Conservation (phyloP, 306 rosid species). For the Macrotyloma uniflorum region DNA sequence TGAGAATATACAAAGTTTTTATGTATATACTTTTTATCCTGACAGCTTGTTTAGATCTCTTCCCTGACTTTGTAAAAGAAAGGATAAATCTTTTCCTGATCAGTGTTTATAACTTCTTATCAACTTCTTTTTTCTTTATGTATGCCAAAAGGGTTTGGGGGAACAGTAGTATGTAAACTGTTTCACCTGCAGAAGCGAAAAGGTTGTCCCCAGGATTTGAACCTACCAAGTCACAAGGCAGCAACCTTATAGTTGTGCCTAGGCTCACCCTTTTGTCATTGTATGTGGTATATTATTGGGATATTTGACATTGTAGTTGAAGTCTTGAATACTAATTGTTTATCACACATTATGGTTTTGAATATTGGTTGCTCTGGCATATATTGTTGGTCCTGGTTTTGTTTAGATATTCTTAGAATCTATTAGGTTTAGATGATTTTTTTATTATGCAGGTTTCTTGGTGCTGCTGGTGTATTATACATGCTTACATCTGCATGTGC, state of each 20-base stretch:
- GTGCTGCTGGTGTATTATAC: slow-evolving; percentile 50
- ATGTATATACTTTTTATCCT: neutral
- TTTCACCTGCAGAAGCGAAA: neutral
- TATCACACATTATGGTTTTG: slow-evolving; percentile 4
- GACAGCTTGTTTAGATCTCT: neutral
- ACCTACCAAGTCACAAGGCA: neutral
- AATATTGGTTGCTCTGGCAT: slow-evolving; percentile 8
- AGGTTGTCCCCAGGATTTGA: neutral
- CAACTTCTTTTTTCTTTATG: neutral
- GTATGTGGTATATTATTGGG: slow-evolving; percentile 6
- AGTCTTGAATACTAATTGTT: neutral
- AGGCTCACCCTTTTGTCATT: neutral
- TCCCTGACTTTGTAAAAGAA: neutral
- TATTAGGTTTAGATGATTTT: slow-evolving; percentile 48
- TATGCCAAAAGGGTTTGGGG: neutral
- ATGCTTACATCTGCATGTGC: slow-evolving; percentile 33
- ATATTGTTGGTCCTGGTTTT: slow-evolving; percentile 29
- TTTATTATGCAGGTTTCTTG: slow-evolving; percentile 63
- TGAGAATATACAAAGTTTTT: neutral
- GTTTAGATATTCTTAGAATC: slow-evolving; percentile 40
- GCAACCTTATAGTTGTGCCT: neutral
- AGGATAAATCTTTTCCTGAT: neutral
- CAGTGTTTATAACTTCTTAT: neutral
- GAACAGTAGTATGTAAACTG: neutral
- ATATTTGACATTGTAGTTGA: slow-evolving; percentile 16